Base-by-base conservation (phyloP, 1,284 basidiomycete species). In the Trametes hirsuta region DNA sequence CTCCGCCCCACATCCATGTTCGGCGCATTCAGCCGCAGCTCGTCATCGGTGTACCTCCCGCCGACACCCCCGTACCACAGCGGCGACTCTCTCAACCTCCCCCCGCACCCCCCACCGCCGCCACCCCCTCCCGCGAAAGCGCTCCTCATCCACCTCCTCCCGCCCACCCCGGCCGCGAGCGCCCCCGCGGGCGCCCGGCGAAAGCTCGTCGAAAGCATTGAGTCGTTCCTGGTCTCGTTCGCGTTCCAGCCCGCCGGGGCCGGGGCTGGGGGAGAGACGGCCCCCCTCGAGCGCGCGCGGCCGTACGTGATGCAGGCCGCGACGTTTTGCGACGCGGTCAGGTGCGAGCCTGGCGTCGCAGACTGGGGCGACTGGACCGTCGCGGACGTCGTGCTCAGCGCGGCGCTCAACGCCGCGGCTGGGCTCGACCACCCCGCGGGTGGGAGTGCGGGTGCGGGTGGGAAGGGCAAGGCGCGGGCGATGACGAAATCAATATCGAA, bases 161-260 rank as follows among this genome's bases (percentile, higher is more conserved):
- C 30, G 30, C 30, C 74, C 42, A 34, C 62, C 51, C 55, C 68
- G 44, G 66, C 44, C 59, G 60, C 61, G 47, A 63, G 51, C 36
- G 64, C 56, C 59, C 62, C 36, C 55, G 52, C 42, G 0, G 40
- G 63, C 14, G 62, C 67, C 21, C 66, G 71, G 21, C 60, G 70
- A 4, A 70, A 69, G 47, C 64, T 78, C 41, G 71, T 77, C 11
- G 67, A 73, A 37, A 74, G 70, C 64, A 69, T 78, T 49, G 76
- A 78, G 58, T 62, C 72, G 6, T 77, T 77, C 66, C 69, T 76
- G 21, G 67, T 76, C 21, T 72, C 74, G 1, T 77, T 75, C 62
- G 69, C 71, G 12, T 67, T 63, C 47, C 61, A 66, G 39, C 48
- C 63, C 46, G 21, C 37, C 42, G 40, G 34, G 50, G 52, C 47